Evolutionary conservation across 2,329 filamentous ascomycete species (phyloP).

Genomic region (Cladosporium sp.): DNA sequence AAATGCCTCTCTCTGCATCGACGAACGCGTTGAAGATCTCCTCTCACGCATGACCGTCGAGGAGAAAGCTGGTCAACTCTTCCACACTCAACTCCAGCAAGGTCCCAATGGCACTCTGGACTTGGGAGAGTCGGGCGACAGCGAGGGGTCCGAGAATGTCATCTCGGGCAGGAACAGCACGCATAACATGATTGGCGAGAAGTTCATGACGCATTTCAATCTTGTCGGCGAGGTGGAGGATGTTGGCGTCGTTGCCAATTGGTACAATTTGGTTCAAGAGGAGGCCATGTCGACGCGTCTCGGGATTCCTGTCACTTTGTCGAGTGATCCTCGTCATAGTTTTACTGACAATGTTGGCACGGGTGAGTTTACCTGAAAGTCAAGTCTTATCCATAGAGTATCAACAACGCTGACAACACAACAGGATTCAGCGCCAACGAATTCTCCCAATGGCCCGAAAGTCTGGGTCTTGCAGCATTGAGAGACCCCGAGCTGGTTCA

Average conservation of each 20-base stretch:
- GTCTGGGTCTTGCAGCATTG: conserved; percentile 47
- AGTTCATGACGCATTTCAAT: conserved; percentile 45
- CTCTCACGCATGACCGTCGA: conserved; percentile 44
- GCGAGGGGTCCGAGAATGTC: conserved; percentile 1
- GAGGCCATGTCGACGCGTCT: conserved; percentile 42
- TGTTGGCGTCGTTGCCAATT: conserved; percentile 33
- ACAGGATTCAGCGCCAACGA: conserved; percentile 37
- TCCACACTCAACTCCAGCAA: conserved; percentile 37
- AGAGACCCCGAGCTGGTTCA: conserved; percentile 41
- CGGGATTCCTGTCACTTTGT: conserved; percentile 48
- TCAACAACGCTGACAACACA: too few species aligned
- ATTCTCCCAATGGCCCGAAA: conserved; percentile 51
- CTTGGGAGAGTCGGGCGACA: neutral
- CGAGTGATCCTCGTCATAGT: conserved; percentile 45
- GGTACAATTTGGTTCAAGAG: conserved; percentile 41
- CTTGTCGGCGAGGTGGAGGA: conserved; percentile 42
- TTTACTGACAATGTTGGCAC: conserved; percentile 44
- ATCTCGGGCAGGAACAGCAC: conserved; percentile 24
- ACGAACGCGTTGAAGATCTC: conserved; percentile 46
- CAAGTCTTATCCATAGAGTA: too few species aligned
- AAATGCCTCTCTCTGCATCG: conserved; percentile 38
- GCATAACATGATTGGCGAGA: conserved; percentile 32
- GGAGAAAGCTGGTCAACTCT: conserved; percentile 48
- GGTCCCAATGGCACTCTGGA: conserved; percentile 33
- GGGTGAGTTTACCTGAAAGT: too few species aligned